Evolutionary conservation across 2,329 filamentous ascomycete genomes (phyloP).

Genomic region (Diaporthe eres): DNA sequence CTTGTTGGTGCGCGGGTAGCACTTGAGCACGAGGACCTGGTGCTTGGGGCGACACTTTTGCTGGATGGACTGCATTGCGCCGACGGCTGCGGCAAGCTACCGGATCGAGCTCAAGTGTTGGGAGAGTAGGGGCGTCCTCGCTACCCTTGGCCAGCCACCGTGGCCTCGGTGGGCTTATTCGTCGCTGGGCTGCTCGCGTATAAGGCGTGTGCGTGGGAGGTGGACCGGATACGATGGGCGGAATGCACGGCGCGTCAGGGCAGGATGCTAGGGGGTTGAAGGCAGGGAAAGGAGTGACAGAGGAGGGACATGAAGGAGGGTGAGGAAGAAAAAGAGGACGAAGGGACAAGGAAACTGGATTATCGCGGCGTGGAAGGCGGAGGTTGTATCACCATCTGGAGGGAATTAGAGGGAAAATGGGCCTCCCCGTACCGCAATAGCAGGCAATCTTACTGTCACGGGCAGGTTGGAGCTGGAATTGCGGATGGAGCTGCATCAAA

Average conservation of each 20-base stretch:
- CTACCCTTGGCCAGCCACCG: slow-evolving; percentile 26
- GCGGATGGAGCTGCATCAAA: slow-evolving; percentile 32
- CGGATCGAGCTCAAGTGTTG: background rate
- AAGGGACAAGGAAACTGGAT: background rate
- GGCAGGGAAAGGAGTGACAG: slow-evolving; percentile 26
- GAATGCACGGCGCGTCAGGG: background rate
- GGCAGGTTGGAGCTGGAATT: slow-evolving; percentile 30
- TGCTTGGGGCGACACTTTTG: slow-evolving; percentile 90
- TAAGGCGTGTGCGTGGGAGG: background rate
- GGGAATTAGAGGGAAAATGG: slow-evolving; percentile 32
- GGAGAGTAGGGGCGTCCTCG: slow-evolving; percentile 2
- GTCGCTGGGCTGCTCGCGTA: background rate
- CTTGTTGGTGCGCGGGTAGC: slow-evolving; percentile 94
- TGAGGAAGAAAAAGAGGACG: background rate
- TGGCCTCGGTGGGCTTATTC: background rate
- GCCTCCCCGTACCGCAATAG: slow-evolving; percentile 30
- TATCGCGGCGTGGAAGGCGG: slow-evolving; percentile 15
- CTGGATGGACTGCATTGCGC: slow-evolving; percentile 74
- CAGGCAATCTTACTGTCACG: slow-evolving; percentile 29
- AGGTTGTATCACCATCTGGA: slow-evolving; percentile 26
- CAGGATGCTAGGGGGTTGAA: background rate
- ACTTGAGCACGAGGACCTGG: slow-evolving; percentile 95
- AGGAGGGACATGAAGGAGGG: slow-evolving; percentile 12
- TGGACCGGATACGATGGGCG: background rate
- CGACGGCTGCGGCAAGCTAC: slow-evolving; percentile 34